phyloP scores from a whole-genome alignment of 2,329 filamentous ascomycete genomes.

The Pseudogymnoascus sp. region DNA sequence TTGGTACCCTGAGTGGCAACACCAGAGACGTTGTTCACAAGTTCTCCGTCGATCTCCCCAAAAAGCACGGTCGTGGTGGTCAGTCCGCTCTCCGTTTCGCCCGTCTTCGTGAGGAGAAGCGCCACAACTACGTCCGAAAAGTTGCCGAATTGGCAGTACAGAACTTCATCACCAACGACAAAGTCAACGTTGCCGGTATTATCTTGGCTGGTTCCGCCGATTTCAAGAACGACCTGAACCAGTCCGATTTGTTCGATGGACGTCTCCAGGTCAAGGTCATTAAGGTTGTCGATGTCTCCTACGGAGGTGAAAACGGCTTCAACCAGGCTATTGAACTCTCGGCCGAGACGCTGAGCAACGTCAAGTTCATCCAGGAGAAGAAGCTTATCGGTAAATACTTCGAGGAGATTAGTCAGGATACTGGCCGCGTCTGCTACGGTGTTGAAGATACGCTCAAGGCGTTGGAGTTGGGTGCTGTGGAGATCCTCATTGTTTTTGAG shows the following conservation, averaged over 20 bases:
- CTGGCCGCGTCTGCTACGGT: conserved; percentile 93
- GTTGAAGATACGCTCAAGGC: conserved; percentile 97
- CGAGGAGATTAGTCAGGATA: conserved; percentile 97
- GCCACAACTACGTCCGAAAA: conserved; percentile 99
- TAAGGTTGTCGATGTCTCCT: conserved; percentile 98
- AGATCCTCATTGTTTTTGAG: conserved; percentile 93
- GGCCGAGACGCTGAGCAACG: conserved; percentile 91
- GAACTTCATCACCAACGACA: conserved; percentile 97
- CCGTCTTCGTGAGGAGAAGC: conserved; percentile 98
- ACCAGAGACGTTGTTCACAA: conserved; percentile 96
- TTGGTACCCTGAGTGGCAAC: conserved; percentile 94
- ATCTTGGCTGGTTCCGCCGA: conserved; percentile 96
- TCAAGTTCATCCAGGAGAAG: conserved; percentile 99
- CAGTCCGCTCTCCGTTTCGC: conserved; percentile 99
- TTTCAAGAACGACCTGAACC: conserved; percentile 99
- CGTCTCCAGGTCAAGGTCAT: conserved; percentile 92
- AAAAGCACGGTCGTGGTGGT: conserved; percentile 99
- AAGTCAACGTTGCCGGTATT: conserved; percentile 92
- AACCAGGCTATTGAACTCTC: conserved; percentile 98
- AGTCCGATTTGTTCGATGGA: conserved; percentile 92
- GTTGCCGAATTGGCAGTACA: conserved; percentile 96
- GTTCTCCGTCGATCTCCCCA: conserved; percentile 95
- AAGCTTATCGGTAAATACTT: conserved; percentile 99
- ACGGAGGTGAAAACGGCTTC: conserved; percentile 98
- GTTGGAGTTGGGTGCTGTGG: conserved; percentile 87